Conservation (phyloP, 2,329 filamentous ascomycete species). For the Epichloe uncinata region DNA sequence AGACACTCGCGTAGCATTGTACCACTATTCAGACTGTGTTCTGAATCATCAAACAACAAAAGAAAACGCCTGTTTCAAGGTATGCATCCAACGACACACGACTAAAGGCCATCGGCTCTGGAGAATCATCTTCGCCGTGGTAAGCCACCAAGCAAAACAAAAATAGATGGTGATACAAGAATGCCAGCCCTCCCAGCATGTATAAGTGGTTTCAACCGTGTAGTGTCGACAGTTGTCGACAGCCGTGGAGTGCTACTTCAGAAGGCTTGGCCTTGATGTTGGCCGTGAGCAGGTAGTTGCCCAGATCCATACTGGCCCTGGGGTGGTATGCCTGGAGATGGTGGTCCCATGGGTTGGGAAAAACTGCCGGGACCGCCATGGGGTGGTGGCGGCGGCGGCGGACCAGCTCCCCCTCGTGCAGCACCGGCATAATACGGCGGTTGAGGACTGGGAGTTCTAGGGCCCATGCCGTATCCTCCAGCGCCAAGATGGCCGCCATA, state of each 20-base stretch:
- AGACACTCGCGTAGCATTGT: not conserved
- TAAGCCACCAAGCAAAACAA: not conserved
- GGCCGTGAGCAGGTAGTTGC: conserved; percentile 12
- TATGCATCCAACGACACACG: conserved; percentile 4
- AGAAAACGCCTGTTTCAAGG: conserved; percentile 3
- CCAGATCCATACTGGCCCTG: conserved; percentile 18
- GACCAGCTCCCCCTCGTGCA: conserved; percentile 10
- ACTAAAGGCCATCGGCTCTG: not conserved
- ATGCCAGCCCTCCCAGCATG: not conserved
- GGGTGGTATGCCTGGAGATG: conserved; percentile 16
- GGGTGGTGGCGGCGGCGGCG: conserved; percentile 5
- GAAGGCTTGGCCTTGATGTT: conserved; percentile 25
- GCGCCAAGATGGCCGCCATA: conserved; percentile 46
- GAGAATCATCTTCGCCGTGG: not conserved
- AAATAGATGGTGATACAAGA: not conserved
- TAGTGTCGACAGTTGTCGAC: not conserved
- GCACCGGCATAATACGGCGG: conserved; percentile 15
- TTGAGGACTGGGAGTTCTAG: conserved; percentile 17
- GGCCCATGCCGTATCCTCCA: conserved; percentile 23
- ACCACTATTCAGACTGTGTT: not conserved
- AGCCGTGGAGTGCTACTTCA: conserved; percentile 6
- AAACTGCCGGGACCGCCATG: conserved; percentile 16
- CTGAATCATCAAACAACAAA: not conserved
- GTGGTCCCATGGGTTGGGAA: conserved; percentile 19
- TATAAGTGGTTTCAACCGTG: not conserved